Percentiles rank a stretch among this genome's conserved stretches.
These are phyloP conservation scores for Pharnaceum exiguum DNA, from an alignment of 148 eudicot species.

Conservation along the genomic window DNA sequence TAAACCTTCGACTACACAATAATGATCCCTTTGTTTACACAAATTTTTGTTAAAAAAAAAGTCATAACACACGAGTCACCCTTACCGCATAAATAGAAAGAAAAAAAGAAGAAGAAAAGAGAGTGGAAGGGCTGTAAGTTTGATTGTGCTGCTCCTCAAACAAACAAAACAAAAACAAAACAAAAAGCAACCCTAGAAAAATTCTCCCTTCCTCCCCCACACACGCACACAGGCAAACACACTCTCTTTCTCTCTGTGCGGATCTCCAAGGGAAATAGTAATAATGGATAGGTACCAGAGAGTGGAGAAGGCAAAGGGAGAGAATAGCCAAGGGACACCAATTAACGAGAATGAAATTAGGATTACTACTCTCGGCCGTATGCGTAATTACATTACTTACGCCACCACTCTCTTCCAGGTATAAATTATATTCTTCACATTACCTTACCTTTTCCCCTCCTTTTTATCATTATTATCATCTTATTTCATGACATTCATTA, in stretches of 20 bases:
- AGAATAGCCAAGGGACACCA: too few relatives aligned
- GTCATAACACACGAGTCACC: conserved; percentile 1
- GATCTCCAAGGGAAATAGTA: background rate
- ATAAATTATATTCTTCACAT: background rate
- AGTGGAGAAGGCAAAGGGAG: conserved; percentile 35
- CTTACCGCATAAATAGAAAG: conserved; percentile 5
- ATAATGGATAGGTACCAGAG: conserved; percentile 41
- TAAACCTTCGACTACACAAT: too few relatives aligned
- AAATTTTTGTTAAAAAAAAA: background rate
- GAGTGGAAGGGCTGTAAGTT: too few relatives aligned
- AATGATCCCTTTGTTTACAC: too few relatives aligned
- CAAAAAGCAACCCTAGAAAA: too few relatives aligned
- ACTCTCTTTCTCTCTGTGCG: too few relatives aligned
- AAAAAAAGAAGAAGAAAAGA: background rate
- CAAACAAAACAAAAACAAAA: too few relatives aligned
- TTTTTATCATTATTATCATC: background rate
- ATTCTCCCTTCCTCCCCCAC: too few relatives aligned
- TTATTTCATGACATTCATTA: background rate
- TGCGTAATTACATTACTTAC: conserved; percentile 48
- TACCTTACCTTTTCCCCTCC: background rate
- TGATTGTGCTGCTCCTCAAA: too few relatives aligned
- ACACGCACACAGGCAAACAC: too few relatives aligned
- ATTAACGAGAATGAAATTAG: conserved; percentile 46
- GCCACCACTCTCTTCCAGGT: conserved; percentile 47
- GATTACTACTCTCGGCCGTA: conserved; percentile 43